Conservation (phyloP, 1,284 basidiomycete genomes). For the Malassezia equina region DNA sequence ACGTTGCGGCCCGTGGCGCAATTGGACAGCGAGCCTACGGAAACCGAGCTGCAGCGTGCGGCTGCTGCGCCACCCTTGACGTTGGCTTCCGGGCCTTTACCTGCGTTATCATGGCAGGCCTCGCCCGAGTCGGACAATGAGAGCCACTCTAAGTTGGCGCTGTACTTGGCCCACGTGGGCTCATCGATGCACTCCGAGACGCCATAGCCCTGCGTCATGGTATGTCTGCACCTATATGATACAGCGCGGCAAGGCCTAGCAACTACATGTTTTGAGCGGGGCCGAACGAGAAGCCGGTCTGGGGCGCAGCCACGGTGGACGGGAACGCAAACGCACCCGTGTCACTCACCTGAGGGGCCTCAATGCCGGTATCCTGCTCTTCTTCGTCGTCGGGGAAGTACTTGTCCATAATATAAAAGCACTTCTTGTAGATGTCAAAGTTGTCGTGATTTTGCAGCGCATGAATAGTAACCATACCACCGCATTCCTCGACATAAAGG, state of each 20-base stretch:
- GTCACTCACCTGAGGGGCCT: conserved; percentile 71
- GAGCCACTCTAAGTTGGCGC: background rate
- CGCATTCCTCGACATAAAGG: conserved; percentile 82
- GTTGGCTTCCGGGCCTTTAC: background rate
- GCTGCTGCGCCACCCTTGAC: background rate
- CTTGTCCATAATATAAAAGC: conserved; percentile 71
- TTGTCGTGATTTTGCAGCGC: conserved; percentile 99
- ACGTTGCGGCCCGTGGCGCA: background rate
- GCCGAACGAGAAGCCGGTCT: conserved; percentile 44
- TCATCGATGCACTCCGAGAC: background rate
- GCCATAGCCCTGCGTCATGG: background rate
- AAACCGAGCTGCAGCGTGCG: background rate
- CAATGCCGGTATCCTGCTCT: conserved; percentile 58
- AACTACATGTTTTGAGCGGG: conserved; percentile 33
- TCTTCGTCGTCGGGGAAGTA: conserved; percentile 52
- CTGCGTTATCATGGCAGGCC: background rate
- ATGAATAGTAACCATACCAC: conserved; percentile 92
- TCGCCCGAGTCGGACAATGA: background rate
- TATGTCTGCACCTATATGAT: conserved; percentile 10
- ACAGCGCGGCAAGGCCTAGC: conserved; percentile 6
- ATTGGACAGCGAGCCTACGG: background rate
- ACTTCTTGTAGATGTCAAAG: conserved; percentile 97
- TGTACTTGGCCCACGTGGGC: conserved; percentile 1
- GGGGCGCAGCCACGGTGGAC: conserved; percentile 48
- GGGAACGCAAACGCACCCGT: conserved; percentile 69